Conservation (phyloP, 2,329 filamentous ascomycete genomes). For the Paraconiothyrium brasiliense region DNA sequence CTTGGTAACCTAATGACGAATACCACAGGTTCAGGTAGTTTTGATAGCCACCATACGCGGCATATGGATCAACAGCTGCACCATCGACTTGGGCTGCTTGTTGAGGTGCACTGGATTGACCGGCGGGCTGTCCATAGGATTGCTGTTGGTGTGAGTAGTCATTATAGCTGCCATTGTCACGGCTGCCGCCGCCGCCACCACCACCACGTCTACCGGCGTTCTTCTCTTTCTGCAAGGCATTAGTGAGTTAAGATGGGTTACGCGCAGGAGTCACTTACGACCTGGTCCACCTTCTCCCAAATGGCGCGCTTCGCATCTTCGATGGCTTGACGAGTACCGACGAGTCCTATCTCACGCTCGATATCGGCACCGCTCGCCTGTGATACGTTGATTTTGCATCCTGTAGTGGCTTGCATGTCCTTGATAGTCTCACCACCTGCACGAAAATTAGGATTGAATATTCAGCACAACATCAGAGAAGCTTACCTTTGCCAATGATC, state of each 20-base stretch:
- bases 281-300: constrained; percentile 90
- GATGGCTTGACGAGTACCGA: constrained; percentile 80
- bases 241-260: constrained; percentile 19
- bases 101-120: constrained; percentile 37
- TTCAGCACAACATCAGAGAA: not conserved
- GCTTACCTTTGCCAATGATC: constrained; percentile 86
- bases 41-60: constrained; percentile 83
- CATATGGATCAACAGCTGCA: constrained; percentile 65
- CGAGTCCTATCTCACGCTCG: constrained; percentile 86
- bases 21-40: constrained; percentile 85
- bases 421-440: constrained; percentile 87
- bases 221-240: constrained; percentile 56
- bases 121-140: constrained; percentile 48
- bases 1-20: constrained; percentile 69
- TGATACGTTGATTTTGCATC: constrained; percentile 95
- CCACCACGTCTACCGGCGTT: constrained; percentile 52
- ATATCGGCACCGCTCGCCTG: constrained; percentile 81
- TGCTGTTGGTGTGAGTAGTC: constrained; percentile 60
- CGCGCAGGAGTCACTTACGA: constrained; percentile 66
- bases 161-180: constrained; percentile 49
- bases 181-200: constrained; percentile 36
- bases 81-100: constrained; percentile 60
- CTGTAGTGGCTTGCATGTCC: constrained; percentile 86
- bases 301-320: constrained; percentile 83
- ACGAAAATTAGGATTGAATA: constrained; percentile 26